These are phyloP conservation scores for Eleusine coracana DNA, from an alignment of 176 grass and related monocot genomes.

Conservation along the genomic window DNA sequence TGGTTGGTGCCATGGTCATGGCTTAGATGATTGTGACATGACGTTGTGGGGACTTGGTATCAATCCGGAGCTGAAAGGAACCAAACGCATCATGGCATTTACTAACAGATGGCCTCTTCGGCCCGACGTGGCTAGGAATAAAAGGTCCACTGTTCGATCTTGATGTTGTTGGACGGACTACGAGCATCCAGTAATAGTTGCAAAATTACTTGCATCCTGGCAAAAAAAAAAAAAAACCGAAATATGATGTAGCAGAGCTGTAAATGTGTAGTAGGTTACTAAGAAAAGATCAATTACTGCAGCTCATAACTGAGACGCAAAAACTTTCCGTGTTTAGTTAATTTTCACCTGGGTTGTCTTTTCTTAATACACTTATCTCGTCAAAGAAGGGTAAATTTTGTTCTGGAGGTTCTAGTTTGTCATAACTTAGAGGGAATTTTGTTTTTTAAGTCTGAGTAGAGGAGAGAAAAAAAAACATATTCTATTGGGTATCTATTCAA, in stretches of 20 bases:
- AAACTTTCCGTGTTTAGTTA: no score
- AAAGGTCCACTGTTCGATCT: constrained; percentile 21
- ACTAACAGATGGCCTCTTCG: constrained; percentile 20
- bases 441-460: background rate
- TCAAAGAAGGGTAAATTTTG: constrained; percentile 1
- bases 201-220: background rate
- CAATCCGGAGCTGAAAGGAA: constrained; percentile 19
- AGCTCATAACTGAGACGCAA: background rate
- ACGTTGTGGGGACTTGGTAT: constrained; percentile 1
- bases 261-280: background rate
- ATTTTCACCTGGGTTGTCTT: no score
- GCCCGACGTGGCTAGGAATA: constrained; percentile 17
- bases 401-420: background rate
- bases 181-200: background rate
- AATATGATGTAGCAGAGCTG: no score
- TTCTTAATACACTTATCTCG: background rate
- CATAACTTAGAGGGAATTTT: background rate
- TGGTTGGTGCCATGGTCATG: constrained; percentile 19
- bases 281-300: background rate
- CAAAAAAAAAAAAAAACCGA: background rate
- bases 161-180: constrained; percentile 7
- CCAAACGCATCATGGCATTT: constrained; percentile 41
- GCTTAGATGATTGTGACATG: constrained; percentile 30
- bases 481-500: background rate
- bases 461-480: background rate